phyloP scores from a whole-genome alignment of 2,329 filamentous ascomycete genomes.

The Venturia aucupariae region DNA sequence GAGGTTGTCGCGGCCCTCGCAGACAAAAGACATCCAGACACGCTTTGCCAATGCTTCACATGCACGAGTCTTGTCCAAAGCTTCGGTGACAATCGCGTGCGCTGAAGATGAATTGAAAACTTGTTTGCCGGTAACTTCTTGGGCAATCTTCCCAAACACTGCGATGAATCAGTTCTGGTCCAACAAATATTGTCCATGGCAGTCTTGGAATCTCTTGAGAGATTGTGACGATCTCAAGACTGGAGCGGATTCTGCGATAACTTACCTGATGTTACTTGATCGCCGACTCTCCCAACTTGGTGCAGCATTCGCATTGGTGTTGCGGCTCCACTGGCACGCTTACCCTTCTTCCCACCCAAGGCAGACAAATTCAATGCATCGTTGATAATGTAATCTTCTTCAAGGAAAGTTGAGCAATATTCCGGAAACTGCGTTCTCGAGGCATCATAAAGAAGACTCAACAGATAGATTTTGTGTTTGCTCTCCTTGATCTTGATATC shows the following conservation, averaged over 20 bases:
- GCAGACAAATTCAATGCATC: constrained; percentile 59
- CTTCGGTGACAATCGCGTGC: constrained; percentile 81
- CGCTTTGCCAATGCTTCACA: constrained; percentile 89
- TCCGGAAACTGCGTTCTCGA: constrained; percentile 82
- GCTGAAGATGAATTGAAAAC: constrained; percentile 88
- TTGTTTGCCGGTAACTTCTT: constrained; percentile 90
- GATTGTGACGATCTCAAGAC: constrained; percentile 1
- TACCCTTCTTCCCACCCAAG: constrained; percentile 43
- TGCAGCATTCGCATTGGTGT: constrained; percentile 74
- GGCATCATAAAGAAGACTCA: constrained; percentile 82
- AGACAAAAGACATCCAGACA: constrained; percentile 97
- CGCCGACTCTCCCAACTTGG: constrained; percentile 64
- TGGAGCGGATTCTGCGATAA: not conserved
- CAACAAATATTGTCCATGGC: not conserved
- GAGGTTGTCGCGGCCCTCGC: constrained; percentile 75
- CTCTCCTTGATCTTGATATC: constrained; percentile 76
- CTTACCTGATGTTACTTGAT: constrained; percentile 69
- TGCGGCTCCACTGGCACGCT: constrained; percentile 48
- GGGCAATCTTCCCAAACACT: constrained; percentile 84
- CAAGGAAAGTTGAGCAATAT: constrained; percentile 73
- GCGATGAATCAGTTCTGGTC: not conserved
- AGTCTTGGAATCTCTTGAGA: not conserved
- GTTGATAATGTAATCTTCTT: constrained; percentile 88
- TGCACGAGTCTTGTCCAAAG: constrained; percentile 72
- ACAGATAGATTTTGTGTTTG: constrained; percentile 73